Evolutionary conservation across 2,329 filamentous ascomycete genomes (phyloP), one percentile per base, ranked within the genome.

Genomic region (Colletotrichum sp.): DNA sequence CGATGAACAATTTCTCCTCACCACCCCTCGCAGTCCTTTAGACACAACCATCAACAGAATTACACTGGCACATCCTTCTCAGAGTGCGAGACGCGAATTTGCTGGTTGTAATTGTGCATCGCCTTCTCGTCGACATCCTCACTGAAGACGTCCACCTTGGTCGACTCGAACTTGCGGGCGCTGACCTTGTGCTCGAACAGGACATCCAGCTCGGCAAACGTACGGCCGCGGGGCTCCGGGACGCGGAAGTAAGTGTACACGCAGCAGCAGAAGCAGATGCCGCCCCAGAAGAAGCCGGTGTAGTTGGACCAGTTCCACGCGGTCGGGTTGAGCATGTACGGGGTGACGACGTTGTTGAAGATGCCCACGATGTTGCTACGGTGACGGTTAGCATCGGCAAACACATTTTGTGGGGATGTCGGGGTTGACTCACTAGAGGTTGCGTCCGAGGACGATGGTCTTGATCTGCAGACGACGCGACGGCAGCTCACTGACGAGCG

Each of bases 231-330:
- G 0, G 96, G 95, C 82, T 98, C 95, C 0, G 96, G 96, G 0
- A 96, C 88, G 15, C 94, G 90, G 88, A 96, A 96, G 82, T 92
- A 96, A 0, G 94, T 94, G 86, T 96, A 98, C 18, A 97, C 86
- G 80, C 96, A 92, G 86, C 95, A 97, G 71, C 92, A 85, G 86
- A 95, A 95, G 85, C 95, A 96, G 73, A 95, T 93, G 1, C 93
- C 94, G 16, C 92, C 93, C 94, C 95, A 95, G 88, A 98, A 98
- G 87, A 98, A 98, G 32, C 96, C 95, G 1, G 95, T 91, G 80
- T 91, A 97, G 86, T 97, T 97, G 77, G 92, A 89, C 96, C 95
- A 98, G 85, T 98, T 88, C 96, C 96, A 98, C 1, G 92, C 94
- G 2, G 88, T 90, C 0, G 96, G 95, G 86, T 98, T 98, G 57